Conservation (phyloP, 208 protist genomes). For the Angomonas ambiguus region DNA sequence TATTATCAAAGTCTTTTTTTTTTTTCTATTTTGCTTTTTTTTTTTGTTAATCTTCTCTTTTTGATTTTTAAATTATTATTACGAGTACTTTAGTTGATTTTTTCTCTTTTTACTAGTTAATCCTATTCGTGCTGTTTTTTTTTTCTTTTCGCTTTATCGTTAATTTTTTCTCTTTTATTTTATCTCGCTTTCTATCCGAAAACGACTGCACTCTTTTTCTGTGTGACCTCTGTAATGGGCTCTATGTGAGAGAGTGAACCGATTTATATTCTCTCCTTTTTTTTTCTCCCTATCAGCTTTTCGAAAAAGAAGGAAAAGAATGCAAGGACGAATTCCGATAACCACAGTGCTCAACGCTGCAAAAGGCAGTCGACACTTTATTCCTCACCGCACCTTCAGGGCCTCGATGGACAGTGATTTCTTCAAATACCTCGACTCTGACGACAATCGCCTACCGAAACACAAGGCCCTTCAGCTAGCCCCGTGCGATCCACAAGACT, state of each 20-base stretch:
- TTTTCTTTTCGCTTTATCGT: too few relatives aligned
- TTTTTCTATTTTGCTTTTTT: slow-evolving; percentile 12
- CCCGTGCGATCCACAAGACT: slow-evolving; percentile 40
- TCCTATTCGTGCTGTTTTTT: too few relatives aligned
- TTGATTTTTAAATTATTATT: too few relatives aligned
- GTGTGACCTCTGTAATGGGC: slow-evolving; percentile 2
- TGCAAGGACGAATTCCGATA: slow-evolving; percentile 62
- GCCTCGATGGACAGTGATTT: slow-evolving; percentile 22
- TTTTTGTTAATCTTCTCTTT: too few relatives aligned
- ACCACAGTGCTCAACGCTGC: slow-evolving; percentile 32
- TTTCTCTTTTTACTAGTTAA: too few relatives aligned
- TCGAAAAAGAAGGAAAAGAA: not conserved
- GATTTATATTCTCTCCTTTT: not conserved
- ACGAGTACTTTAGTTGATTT: not conserved
- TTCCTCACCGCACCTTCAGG: slow-evolving; percentile 55
- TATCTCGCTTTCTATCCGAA: too few relatives aligned
- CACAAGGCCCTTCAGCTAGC: slow-evolving; percentile 35
- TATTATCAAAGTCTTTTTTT: not conserved
- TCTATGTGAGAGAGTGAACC: too few relatives aligned
- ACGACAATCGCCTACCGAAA: slow-evolving; percentile 69
- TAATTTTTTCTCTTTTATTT: not conserved
- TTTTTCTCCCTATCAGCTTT: not conserved
- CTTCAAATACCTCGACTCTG: slow-evolving; percentile 63
- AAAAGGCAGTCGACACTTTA: slow-evolving; percentile 23
- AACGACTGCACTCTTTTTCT: too few relatives aligned